Base-by-base conservation (phyloP, 2,329 filamentous ascomycete species). In the Hysterium pulicare region DNA sequence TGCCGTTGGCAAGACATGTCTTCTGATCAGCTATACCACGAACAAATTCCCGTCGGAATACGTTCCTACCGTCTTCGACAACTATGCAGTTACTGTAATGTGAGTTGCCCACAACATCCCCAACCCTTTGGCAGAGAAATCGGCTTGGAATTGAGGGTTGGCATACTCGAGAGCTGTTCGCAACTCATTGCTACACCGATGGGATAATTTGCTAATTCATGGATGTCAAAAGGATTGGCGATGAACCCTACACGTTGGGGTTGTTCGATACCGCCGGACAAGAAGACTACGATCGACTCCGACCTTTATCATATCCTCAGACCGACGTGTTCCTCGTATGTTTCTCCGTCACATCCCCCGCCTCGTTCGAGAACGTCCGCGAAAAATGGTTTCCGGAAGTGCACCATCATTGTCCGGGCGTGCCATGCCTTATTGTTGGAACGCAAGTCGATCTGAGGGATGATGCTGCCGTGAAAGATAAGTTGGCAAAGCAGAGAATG, bases 11-110 rank as follows among this genome's bases (percentile, higher is more conserved):
- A 98, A 98, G 80, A 98, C 93, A 55, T 98, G 93, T 74, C 83
- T 98, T 53, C 83, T 98, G 67, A 98, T 98, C 75, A 95, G 89
- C 69, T 98, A 98, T 74, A 98, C 93, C 53, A 98, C 93, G 53
- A 98, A 98, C 80, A 97, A 97, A 65, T 98, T 98, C 71, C 93
- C 93, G 26, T 96, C 90, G 62, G 93, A 98, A 90, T 98, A 98
- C 71, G 93, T 98, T 45, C 93, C 93, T 40, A 98, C 93, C 22
- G 93, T 98, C 52, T 98, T 98, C 71, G 93, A 98, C 72, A 98
- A 98, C 75, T 98, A 98, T 80, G 93, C 93, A 45, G 93, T 98
- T 68, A 98, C 93, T 55, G 93, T 98, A 57, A 98, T 98, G 93
- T 96, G 79, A 84, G 90, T 49, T 38, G 45, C 22, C 17, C n/a